These are phyloP conservation scores for Scolecobasidium constrictum DNA, from an alignment of 2,329 filamentous ascomycete species.

Conservation along the genomic window DNA sequence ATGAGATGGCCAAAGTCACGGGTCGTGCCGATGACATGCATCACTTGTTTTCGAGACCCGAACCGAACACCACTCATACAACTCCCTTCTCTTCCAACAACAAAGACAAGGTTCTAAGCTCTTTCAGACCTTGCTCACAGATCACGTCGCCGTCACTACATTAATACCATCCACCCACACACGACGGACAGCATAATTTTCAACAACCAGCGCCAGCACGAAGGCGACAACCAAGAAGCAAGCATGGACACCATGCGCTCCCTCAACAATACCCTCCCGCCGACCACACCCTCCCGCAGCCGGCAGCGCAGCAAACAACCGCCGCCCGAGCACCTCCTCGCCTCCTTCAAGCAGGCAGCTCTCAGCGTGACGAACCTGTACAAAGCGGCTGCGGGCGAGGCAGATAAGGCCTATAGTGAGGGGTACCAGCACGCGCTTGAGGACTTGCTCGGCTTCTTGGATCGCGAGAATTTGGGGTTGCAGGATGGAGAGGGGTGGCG, in stretches of 20 bases:
- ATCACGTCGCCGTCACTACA: too few relatives aligned
- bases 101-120: too few relatives aligned
- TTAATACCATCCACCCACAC: too few relatives aligned
- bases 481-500: constrained; percentile 67
- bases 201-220: too few relatives aligned
- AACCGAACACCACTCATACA: too few relatives aligned
- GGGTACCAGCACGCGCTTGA: constrained; percentile 94
- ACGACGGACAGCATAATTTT: too few relatives aligned
- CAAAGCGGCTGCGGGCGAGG: constrained; percentile 73
- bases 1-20: too few relatives aligned
- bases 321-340: constrained; percentile 49
- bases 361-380: constrained; percentile 94
- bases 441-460: constrained; percentile 75
- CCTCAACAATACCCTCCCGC: constrained; percentile 28
- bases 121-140: too few relatives aligned
- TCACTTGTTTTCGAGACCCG: too few relatives aligned
- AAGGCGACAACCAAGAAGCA: too few relatives aligned
- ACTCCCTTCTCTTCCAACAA: too few relatives aligned
- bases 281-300: constrained; percentile 17
- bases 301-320: constrained; percentile 21
- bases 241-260: constrained; percentile 22
- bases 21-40: too few relatives aligned
- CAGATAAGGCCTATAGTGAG: constrained; percentile 62
- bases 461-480: constrained; percentile 68
- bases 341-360: constrained; percentile 85